phyloP scores from a whole-genome alignment of 148 eudicot species.

The Selenicereus undatus region DNA sequence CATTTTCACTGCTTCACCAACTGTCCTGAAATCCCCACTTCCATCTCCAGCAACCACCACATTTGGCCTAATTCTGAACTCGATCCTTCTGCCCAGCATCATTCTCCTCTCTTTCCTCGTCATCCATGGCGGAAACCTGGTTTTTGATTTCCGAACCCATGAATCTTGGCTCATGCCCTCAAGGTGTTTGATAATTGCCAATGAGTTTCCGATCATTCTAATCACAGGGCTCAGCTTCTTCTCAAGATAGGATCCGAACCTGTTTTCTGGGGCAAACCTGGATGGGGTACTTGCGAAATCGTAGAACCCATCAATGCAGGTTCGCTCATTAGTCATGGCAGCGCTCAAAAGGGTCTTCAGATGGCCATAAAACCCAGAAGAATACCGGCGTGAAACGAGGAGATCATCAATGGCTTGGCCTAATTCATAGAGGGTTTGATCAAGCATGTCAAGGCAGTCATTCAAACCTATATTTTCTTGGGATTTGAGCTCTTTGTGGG shows the following conservation, averaged over 20 bases:
- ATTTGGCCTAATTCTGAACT: slow-evolving; percentile 22
- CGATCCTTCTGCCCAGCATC: slow-evolving; percentile 20
- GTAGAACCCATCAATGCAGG: slow-evolving; percentile 62
- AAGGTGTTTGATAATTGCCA: slow-evolving; percentile 52
- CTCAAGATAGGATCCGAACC: slow-evolving; percentile 29
- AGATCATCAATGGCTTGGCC: slow-evolving; percentile 31
- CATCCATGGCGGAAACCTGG: slow-evolving; percentile 34
- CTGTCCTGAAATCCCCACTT: slow-evolving; percentile 35
- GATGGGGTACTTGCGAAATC: slow-evolving; percentile 31
- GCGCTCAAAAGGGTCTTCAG: slow-evolving; percentile 65
- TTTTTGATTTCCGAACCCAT: slow-evolving; percentile 10
- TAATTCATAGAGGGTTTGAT: slow-evolving; percentile 59
- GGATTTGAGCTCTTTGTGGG: slow-evolving; percentile 17
- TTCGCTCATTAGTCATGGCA: slow-evolving; percentile 70
- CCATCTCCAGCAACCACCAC: slow-evolving; percentile 50
- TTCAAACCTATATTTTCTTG: slow-evolving; percentile 36
- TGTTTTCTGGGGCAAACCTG: neutral
- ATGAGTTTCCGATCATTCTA: slow-evolving; percentile 53
- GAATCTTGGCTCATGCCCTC: slow-evolving; percentile 23
- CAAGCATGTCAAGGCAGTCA: slow-evolving; percentile 55
- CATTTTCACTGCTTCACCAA: slow-evolving; percentile 43
- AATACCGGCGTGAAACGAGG: neutral
- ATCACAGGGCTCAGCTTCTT: slow-evolving; percentile 46
- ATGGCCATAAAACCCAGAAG: slow-evolving; percentile 22
- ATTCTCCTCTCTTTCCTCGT: slow-evolving; percentile 26